phyloP scores from a whole-genome alignment of 2,329 filamentous ascomycete species.

The Didymella pomorum region DNA sequence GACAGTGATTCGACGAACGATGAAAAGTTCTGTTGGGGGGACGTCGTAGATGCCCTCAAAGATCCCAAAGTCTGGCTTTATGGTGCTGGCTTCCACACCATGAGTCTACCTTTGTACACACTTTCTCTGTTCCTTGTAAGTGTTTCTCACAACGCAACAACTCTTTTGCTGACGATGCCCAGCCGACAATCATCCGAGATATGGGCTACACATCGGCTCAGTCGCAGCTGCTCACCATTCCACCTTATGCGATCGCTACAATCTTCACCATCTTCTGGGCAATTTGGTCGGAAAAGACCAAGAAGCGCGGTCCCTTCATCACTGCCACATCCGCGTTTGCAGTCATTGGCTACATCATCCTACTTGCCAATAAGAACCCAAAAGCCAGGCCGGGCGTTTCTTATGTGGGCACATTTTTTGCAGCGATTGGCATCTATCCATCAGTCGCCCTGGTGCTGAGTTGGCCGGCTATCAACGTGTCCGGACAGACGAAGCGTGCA shows the following conservation, averaged over 20 bases:
- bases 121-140: conserved; percentile 51
- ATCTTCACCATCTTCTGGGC: conserved; percentile 49
- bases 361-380: conserved; percentile 46
- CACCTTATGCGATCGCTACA: conserved; percentile 53
- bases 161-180: background rate
- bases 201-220: conserved; percentile 54
- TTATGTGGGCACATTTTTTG: conserved; percentile 50
- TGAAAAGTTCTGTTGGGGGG: conserved; percentile 73
- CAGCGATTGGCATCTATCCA: conserved; percentile 51
- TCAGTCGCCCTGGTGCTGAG: conserved; percentile 53
- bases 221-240: conserved; percentile 58
- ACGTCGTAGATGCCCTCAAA: conserved; percentile 68
- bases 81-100: conserved; percentile 74
- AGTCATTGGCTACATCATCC: conserved; percentile 51
- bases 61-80: conserved; percentile 63
- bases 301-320: conserved; percentile 48
- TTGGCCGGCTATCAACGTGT: conserved; percentile 63
- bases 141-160: background rate
- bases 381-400: conserved; percentile 46
- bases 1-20: conserved; percentile 75
- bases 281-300: conserved; percentile 42
- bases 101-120: conserved; percentile 63
- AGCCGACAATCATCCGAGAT: conserved; percentile 63
- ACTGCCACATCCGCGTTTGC: conserved; percentile 41
- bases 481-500: conserved; percentile 62